Percentiles rank a stretch among this genome's conserved stretches.
Evolutionary conservation across 2,329 filamentous ascomycete species (phyloP).

Genomic region (Alternaria incomplexa): DNA sequence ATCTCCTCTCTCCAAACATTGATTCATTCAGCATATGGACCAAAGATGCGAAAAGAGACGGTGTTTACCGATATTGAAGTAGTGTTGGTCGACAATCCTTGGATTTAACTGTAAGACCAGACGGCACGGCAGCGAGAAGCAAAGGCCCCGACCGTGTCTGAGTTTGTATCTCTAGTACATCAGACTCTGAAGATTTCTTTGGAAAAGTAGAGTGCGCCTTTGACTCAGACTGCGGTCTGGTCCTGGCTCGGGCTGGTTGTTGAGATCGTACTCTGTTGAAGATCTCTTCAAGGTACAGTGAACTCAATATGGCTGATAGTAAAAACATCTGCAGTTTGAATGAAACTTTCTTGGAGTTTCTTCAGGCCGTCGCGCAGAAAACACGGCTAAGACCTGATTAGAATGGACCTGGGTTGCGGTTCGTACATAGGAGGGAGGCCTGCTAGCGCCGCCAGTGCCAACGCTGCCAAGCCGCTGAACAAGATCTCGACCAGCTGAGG

Average conservation of each 20-base stretch:
- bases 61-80: not conserved
- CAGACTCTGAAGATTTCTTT: not conserved
- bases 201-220: not conserved
- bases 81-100: not conserved
- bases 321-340: not conserved
- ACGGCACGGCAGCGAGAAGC: not conserved
- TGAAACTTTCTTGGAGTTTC: not conserved
- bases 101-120: not conserved
- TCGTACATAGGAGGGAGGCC: not conserved
- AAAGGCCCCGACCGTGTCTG: not conserved
- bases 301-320: not conserved
- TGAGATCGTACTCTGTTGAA: not conserved
- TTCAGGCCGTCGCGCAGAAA: not conserved
- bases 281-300: not conserved
- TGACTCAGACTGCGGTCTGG: not conserved
- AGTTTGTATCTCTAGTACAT: not conserved
- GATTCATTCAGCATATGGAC: not conserved
- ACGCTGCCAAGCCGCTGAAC: not conserved
- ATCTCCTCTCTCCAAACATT: not conserved
- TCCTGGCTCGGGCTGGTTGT: not conserved
- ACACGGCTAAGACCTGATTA: not conserved
- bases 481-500: conserved; percentile 1
- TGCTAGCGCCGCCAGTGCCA: not conserved
- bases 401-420: not conserved
- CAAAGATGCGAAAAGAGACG: not conserved